Conservation (phyloP, 192 early-diverging fungal species). For the Backusella australiensis region DNA sequence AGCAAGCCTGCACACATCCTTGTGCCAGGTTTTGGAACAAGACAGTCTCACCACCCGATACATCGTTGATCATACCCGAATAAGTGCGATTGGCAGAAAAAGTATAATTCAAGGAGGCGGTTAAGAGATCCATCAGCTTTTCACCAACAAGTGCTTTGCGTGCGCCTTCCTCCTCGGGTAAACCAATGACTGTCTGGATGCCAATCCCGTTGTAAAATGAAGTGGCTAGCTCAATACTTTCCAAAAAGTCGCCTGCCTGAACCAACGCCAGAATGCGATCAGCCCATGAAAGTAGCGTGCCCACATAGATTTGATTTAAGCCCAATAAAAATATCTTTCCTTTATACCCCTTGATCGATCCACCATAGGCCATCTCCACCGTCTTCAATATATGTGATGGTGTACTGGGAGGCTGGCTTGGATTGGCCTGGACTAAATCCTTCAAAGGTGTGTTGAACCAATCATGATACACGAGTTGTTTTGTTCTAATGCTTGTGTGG, state of each 20-base stretch:
- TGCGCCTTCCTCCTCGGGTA: slow-evolving; percentile 53
- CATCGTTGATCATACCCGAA: slow-evolving; percentile 39
- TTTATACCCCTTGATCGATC: slow-evolving; percentile 52
- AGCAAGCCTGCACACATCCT: slow-evolving; percentile 51
- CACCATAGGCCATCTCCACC: slow-evolving; percentile 53
- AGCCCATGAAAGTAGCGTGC: slow-evolving; percentile 55
- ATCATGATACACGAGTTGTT: slow-evolving; percentile 59
- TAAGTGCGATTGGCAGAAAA: slow-evolving; percentile 48
- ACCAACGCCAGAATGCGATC: slow-evolving; percentile 56
- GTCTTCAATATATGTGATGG: slow-evolving; percentile 2
- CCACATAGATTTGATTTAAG: slow-evolving; percentile 49
- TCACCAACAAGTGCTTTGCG: slow-evolving; percentile 53
- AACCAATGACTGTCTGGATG: slow-evolving; percentile 56
- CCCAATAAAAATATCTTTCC: slow-evolving; percentile 60
- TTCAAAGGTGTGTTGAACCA: slow-evolving; percentile 41
- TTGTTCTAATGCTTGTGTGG: slow-evolving; percentile 38
- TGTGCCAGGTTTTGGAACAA: slow-evolving; percentile 48
- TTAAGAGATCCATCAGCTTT: slow-evolving; percentile 52
- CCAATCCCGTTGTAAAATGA: slow-evolving; percentile 56
- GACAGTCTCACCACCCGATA: slow-evolving; percentile 37
- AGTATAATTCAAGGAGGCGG: slow-evolving; percentile 50
- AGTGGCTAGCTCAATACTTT: slow-evolving; percentile 56
- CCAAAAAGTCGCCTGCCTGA: slow-evolving; percentile 54
- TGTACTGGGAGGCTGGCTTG: background rate
- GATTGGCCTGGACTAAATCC: slow-evolving; percentile 30